Percentiles rank a stretch among this genome's conserved stretches.
Evolutionary conservation across 805 yeast genomes (phyloP).

Genomic region (Jamesozyma hellenica): DNA sequence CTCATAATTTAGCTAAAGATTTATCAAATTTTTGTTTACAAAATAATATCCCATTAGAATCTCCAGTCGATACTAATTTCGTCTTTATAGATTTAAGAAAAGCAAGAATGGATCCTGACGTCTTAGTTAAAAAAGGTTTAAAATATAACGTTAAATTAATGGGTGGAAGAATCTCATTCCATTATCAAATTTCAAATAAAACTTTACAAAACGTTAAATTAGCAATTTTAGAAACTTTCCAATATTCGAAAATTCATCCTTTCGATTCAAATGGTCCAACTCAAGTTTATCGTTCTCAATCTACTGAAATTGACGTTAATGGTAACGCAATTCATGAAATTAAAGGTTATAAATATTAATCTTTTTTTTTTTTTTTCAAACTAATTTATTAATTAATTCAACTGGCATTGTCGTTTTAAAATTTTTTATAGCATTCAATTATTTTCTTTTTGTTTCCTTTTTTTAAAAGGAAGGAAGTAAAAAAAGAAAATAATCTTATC

Average conservation of each 20-base stretch:
- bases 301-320: slow-evolving; percentile 27
- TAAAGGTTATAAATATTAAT: slow-evolving; percentile 26
- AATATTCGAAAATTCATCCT: slow-evolving; percentile 46
- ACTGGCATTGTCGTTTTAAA: slow-evolving; percentile 15
- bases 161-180: slow-evolving; percentile 77
- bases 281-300: slow-evolving; percentile 35
- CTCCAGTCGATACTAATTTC: slow-evolving; percentile 79
- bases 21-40: slow-evolving; percentile 44
- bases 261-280: slow-evolving; percentile 40
- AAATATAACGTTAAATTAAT: slow-evolving; percentile 53
- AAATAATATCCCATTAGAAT: slow-evolving; percentile 47
- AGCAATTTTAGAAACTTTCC: slow-evolving; percentile 47
- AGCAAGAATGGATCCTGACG: slow-evolving; percentile 46
- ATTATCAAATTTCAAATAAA: slow-evolving; percentile 50
- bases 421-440: no score
- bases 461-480: neutral
- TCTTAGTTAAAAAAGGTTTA: slow-evolving; percentile 42
- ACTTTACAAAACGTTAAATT: slow-evolving; percentile 48
- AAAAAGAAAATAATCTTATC: no score
- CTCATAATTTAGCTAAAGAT: slow-evolving; percentile 43
- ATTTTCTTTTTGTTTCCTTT: no score
- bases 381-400: no score
- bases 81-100: slow-evolving; percentile 57
- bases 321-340: slow-evolving; percentile 25
- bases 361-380: neutral